Evolutionary conservation across 192 early-diverging fungal genomes (phyloP), one percentile per base, ranked within the genome.

Genomic region (Coemansia sp.): DNA sequence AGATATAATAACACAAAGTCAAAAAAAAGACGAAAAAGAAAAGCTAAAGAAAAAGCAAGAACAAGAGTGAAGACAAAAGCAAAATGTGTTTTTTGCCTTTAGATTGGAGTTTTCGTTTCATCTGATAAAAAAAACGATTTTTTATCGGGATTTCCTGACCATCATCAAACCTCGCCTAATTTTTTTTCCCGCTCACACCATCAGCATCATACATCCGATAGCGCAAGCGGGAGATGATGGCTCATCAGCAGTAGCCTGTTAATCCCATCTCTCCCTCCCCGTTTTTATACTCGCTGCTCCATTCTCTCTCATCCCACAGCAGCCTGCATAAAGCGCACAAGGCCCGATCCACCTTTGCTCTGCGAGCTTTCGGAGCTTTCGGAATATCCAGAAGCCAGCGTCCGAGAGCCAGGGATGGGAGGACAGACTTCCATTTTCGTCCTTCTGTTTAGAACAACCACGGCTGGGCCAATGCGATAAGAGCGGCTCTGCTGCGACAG

Each of bases 151-250:
- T 48, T 48, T 48, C 45, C 45, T 48, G 5, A 3, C 45, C 45
- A 48, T 48, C 45, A 11, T 11, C 5, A 41, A 48, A 5, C 14
- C 3, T 15, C 45, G 45, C 45, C 45, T 15, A 15, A 15, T 48
- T 48, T 48, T 48, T 48, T 48, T 48, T 48, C 45, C 45, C 45
- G 45, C 45, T 48, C 45, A 48, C 45, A 48, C 45, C 45, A 48
- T 48, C 45, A 5, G 45, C 45, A 48, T 48, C 45, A 48, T 4
- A 12, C 45, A 48, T 48, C 45, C 14, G 45, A 48, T 48, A 48
- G 1, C 17, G 45, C 11, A 48, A 15, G 45, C 45, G 14, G 45
- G 5, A 41, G 45, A 48, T 12, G 14, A 48, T 48, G 54, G 54
- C 32, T 56, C 54, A 56, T 56, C 54, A 56, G 20, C 54, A 56